These are phyloP conservation scores for Posidonia oceanica DNA, from an alignment of 116 monocot species.

Conservation along the genomic window DNA sequence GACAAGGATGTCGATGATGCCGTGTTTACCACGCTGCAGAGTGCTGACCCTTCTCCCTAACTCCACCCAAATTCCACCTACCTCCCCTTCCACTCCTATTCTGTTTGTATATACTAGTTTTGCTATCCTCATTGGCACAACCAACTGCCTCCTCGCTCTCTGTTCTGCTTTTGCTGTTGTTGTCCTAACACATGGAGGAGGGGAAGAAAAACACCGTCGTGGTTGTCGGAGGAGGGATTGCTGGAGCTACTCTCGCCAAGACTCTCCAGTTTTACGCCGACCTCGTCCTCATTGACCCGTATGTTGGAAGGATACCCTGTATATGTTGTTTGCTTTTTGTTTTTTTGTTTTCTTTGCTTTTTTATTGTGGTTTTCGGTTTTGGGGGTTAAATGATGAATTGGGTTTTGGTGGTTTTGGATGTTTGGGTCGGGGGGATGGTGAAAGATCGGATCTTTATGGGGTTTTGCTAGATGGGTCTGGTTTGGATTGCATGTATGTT, in stretches of 20 bases:
- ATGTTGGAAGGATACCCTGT: background rate
- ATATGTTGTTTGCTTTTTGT: background rate
- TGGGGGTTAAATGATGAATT: background rate
- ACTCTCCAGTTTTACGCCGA: conserved; percentile 29
- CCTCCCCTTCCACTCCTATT: no score
- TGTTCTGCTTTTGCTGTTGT: background rate
- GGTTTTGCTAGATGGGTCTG: no score
- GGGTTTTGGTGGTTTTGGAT: no score
- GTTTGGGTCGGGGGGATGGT: no score
- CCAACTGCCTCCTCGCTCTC: no score
- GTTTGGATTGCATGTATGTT: no score
- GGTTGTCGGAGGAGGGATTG: conserved; percentile 41
- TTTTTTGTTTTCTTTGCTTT: background rate
- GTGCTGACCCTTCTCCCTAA: no score
- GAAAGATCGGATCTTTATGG: background rate
- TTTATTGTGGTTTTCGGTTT: background rate
- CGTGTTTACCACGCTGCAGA: no score
- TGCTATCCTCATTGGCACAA: no score
- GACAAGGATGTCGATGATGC: no score
- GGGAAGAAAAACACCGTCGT: conserved; percentile 25
- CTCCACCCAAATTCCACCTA: no score
- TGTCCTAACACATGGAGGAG: background rate
- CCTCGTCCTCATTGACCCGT: conserved; percentile 42
- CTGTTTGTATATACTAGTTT: no score
- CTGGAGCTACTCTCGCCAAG: conserved; percentile 34